Conservation (phyloP, 352 stramenopile species). For the Globisporangium camurandrum region DNA sequence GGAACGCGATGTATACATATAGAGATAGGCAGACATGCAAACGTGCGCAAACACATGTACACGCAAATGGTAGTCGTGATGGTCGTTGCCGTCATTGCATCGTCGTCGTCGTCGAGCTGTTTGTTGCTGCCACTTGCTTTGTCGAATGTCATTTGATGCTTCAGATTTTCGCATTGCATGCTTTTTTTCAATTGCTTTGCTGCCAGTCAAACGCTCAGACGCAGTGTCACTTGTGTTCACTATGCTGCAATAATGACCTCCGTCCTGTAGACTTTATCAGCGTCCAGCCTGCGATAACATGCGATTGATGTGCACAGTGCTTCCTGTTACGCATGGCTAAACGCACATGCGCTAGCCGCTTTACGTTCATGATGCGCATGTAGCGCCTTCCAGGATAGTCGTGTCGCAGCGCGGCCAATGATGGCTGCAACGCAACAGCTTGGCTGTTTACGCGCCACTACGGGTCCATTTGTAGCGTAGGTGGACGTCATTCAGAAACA, state of each 20-base stretch:
- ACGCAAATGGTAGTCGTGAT: background rate
- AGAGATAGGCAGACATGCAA: slow-evolving; percentile 9
- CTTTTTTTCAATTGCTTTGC: background rate
- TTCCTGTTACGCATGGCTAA: background rate
- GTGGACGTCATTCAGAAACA: background rate
- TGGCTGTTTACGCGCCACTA: background rate
- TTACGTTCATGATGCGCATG: background rate
- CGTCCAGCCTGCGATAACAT: background rate
- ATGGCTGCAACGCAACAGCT: too few relatives aligned
- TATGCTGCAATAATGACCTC: background rate
- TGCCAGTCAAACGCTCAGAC: slow-evolving; percentile 8
- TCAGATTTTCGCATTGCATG: background rate
- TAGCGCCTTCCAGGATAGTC: too few relatives aligned
- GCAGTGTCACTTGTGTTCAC: slow-evolving; percentile 1
- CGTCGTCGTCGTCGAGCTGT: background rate
- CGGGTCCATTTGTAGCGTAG: background rate
- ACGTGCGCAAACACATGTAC: slow-evolving; percentile 4
- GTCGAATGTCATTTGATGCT: slow-evolving; percentile 4
- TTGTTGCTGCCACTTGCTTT: background rate
- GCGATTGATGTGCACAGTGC: background rate
- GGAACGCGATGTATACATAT: slow-evolving; percentile 8
- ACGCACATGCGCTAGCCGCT: background rate
- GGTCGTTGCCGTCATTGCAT: background rate
- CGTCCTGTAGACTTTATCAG: too few relatives aligned
- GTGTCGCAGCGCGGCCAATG: too few relatives aligned